Conservation (phyloP, 805 yeast genomes). For the Komagataella ulmi region DNA sequence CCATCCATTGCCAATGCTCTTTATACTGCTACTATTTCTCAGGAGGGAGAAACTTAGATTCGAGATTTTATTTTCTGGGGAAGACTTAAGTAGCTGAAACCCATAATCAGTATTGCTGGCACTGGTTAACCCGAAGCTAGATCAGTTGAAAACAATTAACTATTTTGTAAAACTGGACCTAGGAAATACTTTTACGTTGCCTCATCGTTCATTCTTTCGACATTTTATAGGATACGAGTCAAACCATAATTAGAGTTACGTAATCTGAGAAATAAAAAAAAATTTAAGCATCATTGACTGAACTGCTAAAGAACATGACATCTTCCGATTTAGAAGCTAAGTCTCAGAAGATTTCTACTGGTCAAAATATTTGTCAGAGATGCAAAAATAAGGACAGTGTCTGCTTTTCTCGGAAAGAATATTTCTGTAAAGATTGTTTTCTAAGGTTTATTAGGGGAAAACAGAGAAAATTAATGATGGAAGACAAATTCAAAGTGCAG, state of each 20-base stretch:
- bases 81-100: background rate
- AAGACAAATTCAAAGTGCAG: conserved; percentile 60
- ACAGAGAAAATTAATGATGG: conserved; percentile 66
- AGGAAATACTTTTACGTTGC: background rate
- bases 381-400: conserved; percentile 31
- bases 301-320: background rate
- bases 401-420: conserved; percentile 45
- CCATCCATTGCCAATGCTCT: background rate
- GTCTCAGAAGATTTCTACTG: background rate
- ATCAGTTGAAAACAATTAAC: background rate
- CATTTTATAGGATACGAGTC: no score
- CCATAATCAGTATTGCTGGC: background rate
- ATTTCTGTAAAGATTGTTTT: conserved; percentile 58
- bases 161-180: background rate
- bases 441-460: conserved; percentile 61
- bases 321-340: background rate
- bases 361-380: conserved; percentile 24
- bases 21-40: background rate
- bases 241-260: background rate
- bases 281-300: background rate
- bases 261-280: background rate
- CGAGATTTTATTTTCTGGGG: background rate
- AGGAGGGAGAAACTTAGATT: background rate
- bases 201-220: background rate
- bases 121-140: background rate